Evolutionary conservation across 2,329 filamentous ascomycete species (phyloP).

Genomic region (Bipolaris gigantea): DNA sequence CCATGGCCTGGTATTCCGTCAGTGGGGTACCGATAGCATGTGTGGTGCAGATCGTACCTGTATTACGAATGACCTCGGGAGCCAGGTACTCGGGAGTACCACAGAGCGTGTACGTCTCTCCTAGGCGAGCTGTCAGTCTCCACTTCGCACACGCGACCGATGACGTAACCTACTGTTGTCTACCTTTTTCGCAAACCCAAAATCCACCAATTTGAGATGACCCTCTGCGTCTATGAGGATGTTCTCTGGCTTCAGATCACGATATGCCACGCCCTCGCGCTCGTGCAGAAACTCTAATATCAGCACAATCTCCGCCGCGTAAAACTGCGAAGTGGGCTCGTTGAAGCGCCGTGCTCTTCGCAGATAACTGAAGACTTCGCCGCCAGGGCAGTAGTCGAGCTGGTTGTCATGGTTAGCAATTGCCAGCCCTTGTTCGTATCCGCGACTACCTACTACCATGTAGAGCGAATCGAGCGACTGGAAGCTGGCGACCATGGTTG

Average conservation of each 20-base stretch:
- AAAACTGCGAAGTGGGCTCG: constrained; percentile 76
- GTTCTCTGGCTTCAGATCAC: constrained; percentile 83
- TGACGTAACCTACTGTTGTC: constrained; percentile 55
- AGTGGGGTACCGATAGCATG: constrained; percentile 14
- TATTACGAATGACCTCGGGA: constrained; percentile 82
- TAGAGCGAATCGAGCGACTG: constrained; percentile 78
- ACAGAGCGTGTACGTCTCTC: constrained; percentile 80
- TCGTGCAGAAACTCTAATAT: constrained; percentile 82
- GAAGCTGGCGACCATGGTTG: constrained; percentile 75
- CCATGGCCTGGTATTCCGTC: constrained; percentile 55
- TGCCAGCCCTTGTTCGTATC: constrained; percentile 22
- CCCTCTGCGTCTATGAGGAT: constrained; percentile 75
- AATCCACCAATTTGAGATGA: constrained; percentile 81
- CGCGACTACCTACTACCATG: constrained; percentile 61
- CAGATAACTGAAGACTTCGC: constrained; percentile 82
- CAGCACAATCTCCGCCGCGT: constrained; percentile 80
- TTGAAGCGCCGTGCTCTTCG: constrained; percentile 77
- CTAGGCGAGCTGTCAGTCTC: constrained; percentile 34
- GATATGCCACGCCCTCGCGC: constrained; percentile 76
- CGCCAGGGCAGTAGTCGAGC: constrained; percentile 80
- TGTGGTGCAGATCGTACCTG: constrained; percentile 52
- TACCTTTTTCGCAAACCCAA: constrained; percentile 81
- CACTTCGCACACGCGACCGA: not conserved
- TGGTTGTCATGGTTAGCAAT: constrained; percentile 36
- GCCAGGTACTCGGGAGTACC: constrained; percentile 84